A percentile compares a stretch with the other conserved stretches of the same genome.
Evolutionary conservation across 2,329 filamentous ascomycete genomes (phyloP).

Genomic region (Talaromyces sp.): DNA sequence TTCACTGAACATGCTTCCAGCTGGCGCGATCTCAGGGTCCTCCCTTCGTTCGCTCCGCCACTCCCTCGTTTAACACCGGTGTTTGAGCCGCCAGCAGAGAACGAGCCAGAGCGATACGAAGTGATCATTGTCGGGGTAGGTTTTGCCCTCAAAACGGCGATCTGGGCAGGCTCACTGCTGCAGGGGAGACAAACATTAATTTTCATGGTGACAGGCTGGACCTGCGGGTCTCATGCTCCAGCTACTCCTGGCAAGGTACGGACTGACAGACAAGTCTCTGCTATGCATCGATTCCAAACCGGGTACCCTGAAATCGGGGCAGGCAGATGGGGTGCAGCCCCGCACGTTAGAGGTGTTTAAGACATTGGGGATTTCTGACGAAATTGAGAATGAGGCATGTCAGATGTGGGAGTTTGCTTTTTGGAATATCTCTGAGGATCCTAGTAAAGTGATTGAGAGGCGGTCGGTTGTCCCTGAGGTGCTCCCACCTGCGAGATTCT

Average conservation of each 20-base stretch:
- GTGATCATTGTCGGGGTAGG: slow-evolving; percentile 37
- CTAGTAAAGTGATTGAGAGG: slow-evolving; percentile 57
- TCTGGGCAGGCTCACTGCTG: no score
- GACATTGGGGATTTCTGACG: slow-evolving; percentile 35
- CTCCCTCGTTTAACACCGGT: slow-evolving; percentile 29
- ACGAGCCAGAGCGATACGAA: slow-evolving; percentile 32
- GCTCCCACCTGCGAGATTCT: slow-evolving; percentile 65
- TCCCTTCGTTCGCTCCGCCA: slow-evolving; percentile 35
- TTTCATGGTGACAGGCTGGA: slow-evolving; percentile 28
- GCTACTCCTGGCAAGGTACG: slow-evolving; percentile 39
- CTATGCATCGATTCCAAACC: slow-evolving; percentile 41
- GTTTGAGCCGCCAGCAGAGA: not conserved
- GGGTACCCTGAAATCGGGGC: slow-evolving; percentile 33
- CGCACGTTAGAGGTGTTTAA: slow-evolving; percentile 40
- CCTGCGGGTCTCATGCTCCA: slow-evolving; percentile 40
- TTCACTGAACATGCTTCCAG: no score
- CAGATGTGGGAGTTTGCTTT: slow-evolving; percentile 57
- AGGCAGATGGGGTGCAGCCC: slow-evolving; percentile 40
- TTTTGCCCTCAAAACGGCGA: no score
- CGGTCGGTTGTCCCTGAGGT: slow-evolving; percentile 49
- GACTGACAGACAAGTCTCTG: slow-evolving; percentile 33
- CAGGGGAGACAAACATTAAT: no score
- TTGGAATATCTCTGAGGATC: slow-evolving; percentile 58
- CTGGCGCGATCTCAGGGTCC: slow-evolving; percentile 36
- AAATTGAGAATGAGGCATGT: slow-evolving; percentile 34